Evolutionary conservation across 495 filamentous ascomycete genomes (phyloP), one percentile per base, ranked within the genome.

Genomic region (Xylaria curta): DNA sequence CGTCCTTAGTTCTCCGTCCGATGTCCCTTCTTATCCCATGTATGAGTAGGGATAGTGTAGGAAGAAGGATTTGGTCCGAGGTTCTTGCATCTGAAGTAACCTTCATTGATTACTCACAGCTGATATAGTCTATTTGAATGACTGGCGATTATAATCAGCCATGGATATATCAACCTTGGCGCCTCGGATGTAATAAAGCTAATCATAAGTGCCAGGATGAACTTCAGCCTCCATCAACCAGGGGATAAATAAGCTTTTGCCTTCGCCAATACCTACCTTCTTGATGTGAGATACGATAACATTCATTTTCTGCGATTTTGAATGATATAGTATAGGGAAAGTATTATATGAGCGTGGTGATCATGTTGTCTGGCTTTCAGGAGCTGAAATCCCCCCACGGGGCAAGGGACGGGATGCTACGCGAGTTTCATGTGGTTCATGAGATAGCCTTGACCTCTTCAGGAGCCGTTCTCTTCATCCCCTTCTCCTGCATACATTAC

Each of bases 381-480:
- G 42, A 47, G 62, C 40, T 31, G 40, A 10, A 44, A 5, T 47
- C n/a, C 42, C 62, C 62, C 62, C 62, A 49, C 46, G 63, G 46
- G 33, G 58, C 54, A 60, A 60, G 58, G 33, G 53, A 31, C 53
- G 53, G 53, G 53, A 31, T 56, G 26, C 12, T 28, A 26, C 24
- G 31, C 63, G 46, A 53, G 63, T 66, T 66, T 66, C 63, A 66
- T 40, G 62, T 53, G 10, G 63, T 66, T 53, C 19, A 31, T 38
- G n/a, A 49, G 19, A 49, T 65, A 44, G 24, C 42, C 62, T 47
- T 33, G 38, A 42, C 19, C 31, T 60, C 33, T 40, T 33, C 31
- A 60, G 19, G 33, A 60, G 38, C 58, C 31, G 58, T 13, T n/a
- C 9, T 28, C 33, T 60, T 3, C 58, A 60, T 38, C 58, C 58